Conservation (phyloP, 768 basidiomycete genomes). For the Coprinopsis strossmayeri region DNA sequence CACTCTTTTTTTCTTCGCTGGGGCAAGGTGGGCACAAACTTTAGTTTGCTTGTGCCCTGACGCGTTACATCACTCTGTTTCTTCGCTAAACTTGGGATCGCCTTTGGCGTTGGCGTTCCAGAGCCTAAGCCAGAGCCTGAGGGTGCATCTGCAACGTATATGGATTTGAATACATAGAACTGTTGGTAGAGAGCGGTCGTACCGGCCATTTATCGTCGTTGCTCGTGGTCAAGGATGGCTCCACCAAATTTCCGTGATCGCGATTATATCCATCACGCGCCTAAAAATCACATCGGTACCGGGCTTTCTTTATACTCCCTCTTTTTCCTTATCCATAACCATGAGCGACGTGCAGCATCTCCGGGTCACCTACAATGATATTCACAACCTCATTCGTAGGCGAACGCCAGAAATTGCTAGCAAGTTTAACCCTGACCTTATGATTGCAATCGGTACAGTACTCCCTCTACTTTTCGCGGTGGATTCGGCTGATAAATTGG, state of each 20-base stretch:
- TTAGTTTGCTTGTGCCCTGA: constrained; percentile 69
- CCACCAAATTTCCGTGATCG: constrained; percentile 3
- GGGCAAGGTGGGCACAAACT: constrained; percentile 74
- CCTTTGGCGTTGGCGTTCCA: constrained; percentile 39
- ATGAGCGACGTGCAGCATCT: constrained; percentile 46
- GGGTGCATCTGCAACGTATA: constrained; percentile 22
- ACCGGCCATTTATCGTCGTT: constrained; percentile 22
- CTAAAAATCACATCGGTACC: too few relatives aligned
- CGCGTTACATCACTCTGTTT: constrained; percentile 66
- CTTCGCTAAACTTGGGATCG: constrained; percentile 72
- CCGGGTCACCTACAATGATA: constrained; percentile 83
- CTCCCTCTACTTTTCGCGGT: neutral
- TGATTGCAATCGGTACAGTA: constrained; percentile 72
- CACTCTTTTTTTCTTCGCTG: constrained; percentile 76
- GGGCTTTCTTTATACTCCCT: constrained; percentile 7
- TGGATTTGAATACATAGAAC: constrained; percentile 2
- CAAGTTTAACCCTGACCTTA: constrained; percentile 80
- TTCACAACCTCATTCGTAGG: constrained; percentile 80
- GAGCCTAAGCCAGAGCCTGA: constrained; percentile 24
- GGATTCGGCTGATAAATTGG: constrained; percentile 10
- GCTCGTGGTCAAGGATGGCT: constrained; percentile 4
- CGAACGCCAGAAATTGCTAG: constrained; percentile 60
- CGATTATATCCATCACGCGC: neutral
- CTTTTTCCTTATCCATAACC: neutral
- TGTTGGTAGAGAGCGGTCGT: constrained; percentile 10